Conservation (phyloP, 2,329 filamentous ascomycete species). For the Cytospora paraplurivora region DNA sequence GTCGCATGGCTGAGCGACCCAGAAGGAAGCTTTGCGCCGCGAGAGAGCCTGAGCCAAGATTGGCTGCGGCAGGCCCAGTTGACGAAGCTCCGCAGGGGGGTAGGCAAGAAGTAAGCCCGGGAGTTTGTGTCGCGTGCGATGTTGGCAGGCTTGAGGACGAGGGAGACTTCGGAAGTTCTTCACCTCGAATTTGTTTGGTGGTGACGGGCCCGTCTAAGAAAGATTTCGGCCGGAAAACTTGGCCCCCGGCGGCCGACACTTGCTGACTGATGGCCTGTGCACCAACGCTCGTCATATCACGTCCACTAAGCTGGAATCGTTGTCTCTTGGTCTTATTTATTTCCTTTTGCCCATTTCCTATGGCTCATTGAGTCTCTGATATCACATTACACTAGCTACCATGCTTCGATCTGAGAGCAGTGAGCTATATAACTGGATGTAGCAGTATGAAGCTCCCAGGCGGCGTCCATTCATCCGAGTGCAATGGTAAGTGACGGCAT, state of each 20-base stretch:
- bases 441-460: not conserved
- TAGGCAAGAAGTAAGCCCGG: constrained; percentile 14
- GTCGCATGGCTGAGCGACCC: constrained; percentile 21
- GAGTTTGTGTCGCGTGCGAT: constrained; percentile 22
- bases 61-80: constrained; percentile 6
- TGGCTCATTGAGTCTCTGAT: not conserved
- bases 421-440: not conserved
- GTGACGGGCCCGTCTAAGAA: constrained; percentile 22
- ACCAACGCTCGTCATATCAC: not conserved
- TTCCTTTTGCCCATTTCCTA: not conserved
- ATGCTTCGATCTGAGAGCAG: not conserved
- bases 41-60: not conserved
- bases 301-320: not conserved
- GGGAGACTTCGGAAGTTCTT: constrained; percentile 9
- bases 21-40: constrained; percentile 25
- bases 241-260: constrained; percentile 6
- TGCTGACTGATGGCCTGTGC: constrained; percentile 18
- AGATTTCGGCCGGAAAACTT: constrained; percentile 31
- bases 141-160: constrained; percentile 7
- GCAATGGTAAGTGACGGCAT: not conserved
- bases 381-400: not conserved
- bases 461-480: constrained; percentile 1
- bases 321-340: not conserved
- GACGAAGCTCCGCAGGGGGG: not conserved
- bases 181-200: constrained; percentile 19